These are phyloP conservation scores for Eragrostis tef DNA, from an alignment of 202 grass and related monocot species.

Conservation along the genomic window DNA sequence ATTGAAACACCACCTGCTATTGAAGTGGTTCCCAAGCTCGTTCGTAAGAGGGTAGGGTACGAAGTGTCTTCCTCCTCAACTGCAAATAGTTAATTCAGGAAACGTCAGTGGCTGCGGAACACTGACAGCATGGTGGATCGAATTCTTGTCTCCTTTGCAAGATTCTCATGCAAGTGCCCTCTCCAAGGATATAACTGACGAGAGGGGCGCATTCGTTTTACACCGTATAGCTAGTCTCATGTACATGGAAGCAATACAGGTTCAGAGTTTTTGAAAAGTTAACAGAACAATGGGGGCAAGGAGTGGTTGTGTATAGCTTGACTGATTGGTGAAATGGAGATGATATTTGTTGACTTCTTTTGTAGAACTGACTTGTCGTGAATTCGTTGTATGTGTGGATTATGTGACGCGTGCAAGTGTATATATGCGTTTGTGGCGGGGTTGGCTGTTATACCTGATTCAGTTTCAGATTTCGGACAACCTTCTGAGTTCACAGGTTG, in stretches of 20 bases:
- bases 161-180: conserved; percentile 31
- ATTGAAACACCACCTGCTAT: conserved; percentile 63
- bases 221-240: conserved; percentile 28
- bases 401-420: no score
- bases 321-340: conserved; percentile 51
- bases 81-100: not conserved
- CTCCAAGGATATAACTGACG: conserved; percentile 27
- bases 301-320: conserved; percentile 39
- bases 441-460: no score
- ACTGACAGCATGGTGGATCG: conserved; percentile 16
- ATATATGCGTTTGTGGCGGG: not conserved
- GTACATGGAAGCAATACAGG: conserved; percentile 47
- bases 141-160: conserved; percentile 1
- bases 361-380: conserved; percentile 22
- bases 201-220: conserved; percentile 30
- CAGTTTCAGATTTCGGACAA: no score
- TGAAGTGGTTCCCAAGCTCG: conserved; percentile 53
- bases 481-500: no score
- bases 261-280: conserved; percentile 46
- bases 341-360: conserved; percentile 21
- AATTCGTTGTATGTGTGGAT: not conserved
- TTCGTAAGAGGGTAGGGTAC: conserved; percentile 23
- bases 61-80: conserved; percentile 1
- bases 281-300: not conserved
- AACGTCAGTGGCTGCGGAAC: not conserved